Percentiles rank a stretch among this genome's conserved stretches.
phyloP scores from a whole-genome alignment of 257 asterid species.

The Sherardia arvensis region DNA sequence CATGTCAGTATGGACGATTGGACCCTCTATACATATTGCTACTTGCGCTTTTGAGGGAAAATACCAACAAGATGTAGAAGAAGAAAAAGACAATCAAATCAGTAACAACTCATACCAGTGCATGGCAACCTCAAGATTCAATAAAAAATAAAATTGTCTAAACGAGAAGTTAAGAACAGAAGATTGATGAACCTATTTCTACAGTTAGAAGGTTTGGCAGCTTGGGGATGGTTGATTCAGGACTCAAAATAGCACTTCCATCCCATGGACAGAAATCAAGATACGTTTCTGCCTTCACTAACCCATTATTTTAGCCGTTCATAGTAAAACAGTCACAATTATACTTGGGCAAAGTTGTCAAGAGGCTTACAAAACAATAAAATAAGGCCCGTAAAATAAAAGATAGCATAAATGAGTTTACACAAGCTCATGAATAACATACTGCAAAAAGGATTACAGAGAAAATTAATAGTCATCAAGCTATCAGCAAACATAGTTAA shows the following conservation, averaged over 20 bases:
- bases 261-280: background rate
- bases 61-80: background rate
- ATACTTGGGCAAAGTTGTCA: background rate
- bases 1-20: conserved; percentile 1
- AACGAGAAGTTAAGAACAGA: background rate
- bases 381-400: too few relatives aligned
- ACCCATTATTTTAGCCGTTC: background rate
- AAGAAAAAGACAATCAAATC: background rate
- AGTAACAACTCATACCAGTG: background rate
- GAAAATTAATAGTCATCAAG: background rate
- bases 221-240: background rate
- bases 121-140: background rate
- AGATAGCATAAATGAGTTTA: background rate
- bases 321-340: background rate
- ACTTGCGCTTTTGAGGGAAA: background rate
- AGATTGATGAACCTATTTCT: background rate
- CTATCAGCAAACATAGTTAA: background rate
- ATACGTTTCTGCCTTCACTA: background rate
- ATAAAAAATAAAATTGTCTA: background rate
- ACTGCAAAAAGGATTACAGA: background rate
- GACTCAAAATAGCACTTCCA: background rate
- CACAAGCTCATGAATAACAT: background rate
- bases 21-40: background rate
- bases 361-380: background rate
- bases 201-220: background rate